A percentile compares a stretch with the other conserved stretches of the same genome.
These are phyloP conservation scores for Purpureocillium takamizusanense DNA, from an alignment of 2,329 filamentous ascomycete species.

Conservation along the genomic window DNA sequence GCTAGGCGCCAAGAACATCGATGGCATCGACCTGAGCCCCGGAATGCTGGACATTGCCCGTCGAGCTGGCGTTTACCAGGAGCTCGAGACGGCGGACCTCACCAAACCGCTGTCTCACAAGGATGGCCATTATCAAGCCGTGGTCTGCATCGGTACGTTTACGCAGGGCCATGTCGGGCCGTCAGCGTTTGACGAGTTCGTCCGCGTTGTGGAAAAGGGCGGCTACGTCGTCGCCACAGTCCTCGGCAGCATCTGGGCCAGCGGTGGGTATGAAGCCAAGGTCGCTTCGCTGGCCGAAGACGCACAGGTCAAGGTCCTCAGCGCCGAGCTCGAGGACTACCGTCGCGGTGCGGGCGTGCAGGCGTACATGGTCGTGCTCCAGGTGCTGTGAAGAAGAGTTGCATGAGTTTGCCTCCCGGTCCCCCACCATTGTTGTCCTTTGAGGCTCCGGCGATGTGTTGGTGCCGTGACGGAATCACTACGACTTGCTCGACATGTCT, in stretches of 20 bases:
- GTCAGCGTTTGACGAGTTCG: conserved; percentile 36
- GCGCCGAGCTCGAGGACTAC: conserved; percentile 21
- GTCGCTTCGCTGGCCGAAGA: conserved; percentile 25
- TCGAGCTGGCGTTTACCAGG: conserved; percentile 36
- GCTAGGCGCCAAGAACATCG: conserved; percentile 33
- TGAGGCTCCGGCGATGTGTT: neutral
- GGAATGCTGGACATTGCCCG: conserved; percentile 44
- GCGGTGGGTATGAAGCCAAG: conserved; percentile 35
- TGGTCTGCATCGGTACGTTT: conserved; percentile 45
- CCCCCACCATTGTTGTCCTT: too few relatives aligned
- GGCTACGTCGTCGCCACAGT: conserved; percentile 43
- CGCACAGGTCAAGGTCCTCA: conserved; percentile 18
- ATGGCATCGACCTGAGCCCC: conserved; percentile 42
- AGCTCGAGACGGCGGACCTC: conserved; percentile 35
- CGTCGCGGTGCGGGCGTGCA: conserved; percentile 18
- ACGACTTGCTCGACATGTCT: too few relatives aligned
- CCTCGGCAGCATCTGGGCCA: conserved; percentile 38
- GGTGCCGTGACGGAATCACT: neutral
- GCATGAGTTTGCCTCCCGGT: too few relatives aligned
- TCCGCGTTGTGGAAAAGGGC: conserved; percentile 34
- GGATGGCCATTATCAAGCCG: conserved; percentile 36
- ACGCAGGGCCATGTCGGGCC: conserved; percentile 47
- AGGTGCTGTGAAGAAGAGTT: conserved; percentile 7
- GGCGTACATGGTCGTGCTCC: conserved; percentile 21
- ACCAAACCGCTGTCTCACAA: conserved; percentile 28